Base-by-base conservation (phyloP, 1,139 yeast species). In the Zygosaccharomyces pseudobailii region DNA sequence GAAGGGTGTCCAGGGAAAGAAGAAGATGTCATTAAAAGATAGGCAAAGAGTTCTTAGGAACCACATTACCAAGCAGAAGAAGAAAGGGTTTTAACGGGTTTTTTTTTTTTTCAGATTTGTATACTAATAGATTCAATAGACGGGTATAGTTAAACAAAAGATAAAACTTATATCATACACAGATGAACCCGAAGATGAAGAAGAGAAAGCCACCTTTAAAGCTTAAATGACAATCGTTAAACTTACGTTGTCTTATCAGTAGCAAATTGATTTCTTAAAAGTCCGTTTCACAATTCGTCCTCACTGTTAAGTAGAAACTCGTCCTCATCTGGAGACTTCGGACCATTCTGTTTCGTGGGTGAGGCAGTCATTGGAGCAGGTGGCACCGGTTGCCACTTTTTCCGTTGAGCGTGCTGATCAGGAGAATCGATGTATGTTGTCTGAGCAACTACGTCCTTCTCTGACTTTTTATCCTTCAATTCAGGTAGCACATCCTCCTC, bases 1-100 rank as follows among this genome's bases (percentile, higher is more conserved):
- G 73, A 80, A 81, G 61, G 82, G 87, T 45, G 97, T 92, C 38
- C 95, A 87, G 70, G 97, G 98, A 53, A 92, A 92, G 69, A 92
- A 85, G 54, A 87, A 84, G 71, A 75, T 86, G 75, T 87, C 96
- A 48, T 74, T 92, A 62, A 78, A 96, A 59, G 97, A 92, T 69
- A 82, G 89, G 68, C 97, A 89, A 68, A 86, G 82, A 69, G 82
- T 85, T 17, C 73, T 92, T 57, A 74, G 84, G 54, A 95, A 95
- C 2, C 98, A 92, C 63, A 79, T 88, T 52, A 81, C 80, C 47
- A 87, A 86, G 68, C 97, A 88, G 67, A 90, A 88, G 82, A 85
- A 84, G 79, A 84, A 83, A 73, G 90, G 92, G 47, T 72, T 71
- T 62, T 78, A 65, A 19, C 6, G 13, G 10, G 2, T n/a, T 20